phyloP scores from a whole-genome alignment of 352 stramenopile genomes.

The Phytophthora capsici region DNA sequence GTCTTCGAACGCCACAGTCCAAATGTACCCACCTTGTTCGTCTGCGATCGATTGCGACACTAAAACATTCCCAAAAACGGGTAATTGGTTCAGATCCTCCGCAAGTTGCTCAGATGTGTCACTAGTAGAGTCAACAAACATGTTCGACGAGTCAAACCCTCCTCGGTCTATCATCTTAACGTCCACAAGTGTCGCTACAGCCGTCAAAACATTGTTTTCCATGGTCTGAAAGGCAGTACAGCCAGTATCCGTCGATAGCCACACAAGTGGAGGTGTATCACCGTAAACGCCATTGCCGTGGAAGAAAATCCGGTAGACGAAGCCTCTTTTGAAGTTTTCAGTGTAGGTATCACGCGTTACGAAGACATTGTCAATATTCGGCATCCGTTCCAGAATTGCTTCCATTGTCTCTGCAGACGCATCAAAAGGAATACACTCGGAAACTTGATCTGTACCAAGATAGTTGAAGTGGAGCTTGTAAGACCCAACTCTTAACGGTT shows the following conservation, averaged over 20 bases:
- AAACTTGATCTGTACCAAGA: slow-evolving; percentile 38
- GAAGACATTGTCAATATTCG: slow-evolving; percentile 80
- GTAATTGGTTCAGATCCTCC: slow-evolving; percentile 56
- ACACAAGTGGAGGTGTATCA: slow-evolving; percentile 33
- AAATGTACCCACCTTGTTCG: slow-evolving; percentile 74
- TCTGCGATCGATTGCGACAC: slow-evolving; percentile 70
- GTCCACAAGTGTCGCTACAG: slow-evolving; percentile 14
- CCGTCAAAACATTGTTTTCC: slow-evolving; percentile 68
- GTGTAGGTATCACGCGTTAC: slow-evolving; percentile 55
- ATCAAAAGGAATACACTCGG: slow-evolving; percentile 74
- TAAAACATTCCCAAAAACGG: slow-evolving; percentile 70
- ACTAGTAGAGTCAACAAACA: slow-evolving; percentile 51
- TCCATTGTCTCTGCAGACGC: slow-evolving; percentile 58
- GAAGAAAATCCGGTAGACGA: slow-evolving; percentile 77
- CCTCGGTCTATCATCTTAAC: slow-evolving; percentile 52
- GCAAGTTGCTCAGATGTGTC: slow-evolving; percentile 56
- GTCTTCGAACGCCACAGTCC: slow-evolving; percentile 80
- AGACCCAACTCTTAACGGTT: slow-evolving; percentile 62
- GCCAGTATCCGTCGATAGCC: slow-evolving; percentile 7
- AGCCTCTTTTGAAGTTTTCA: slow-evolving; percentile 50
- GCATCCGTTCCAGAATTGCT: slow-evolving; percentile 53
- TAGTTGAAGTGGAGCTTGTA: slow-evolving; percentile 64
- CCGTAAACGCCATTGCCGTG: slow-evolving; percentile 72
- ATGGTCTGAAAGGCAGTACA: slow-evolving; percentile 68
- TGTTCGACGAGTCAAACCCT: slow-evolving; percentile 50